Base-by-base conservation (phyloP, 495 filamentous ascomycete species). In the Penicillium flavigenum region DNA sequence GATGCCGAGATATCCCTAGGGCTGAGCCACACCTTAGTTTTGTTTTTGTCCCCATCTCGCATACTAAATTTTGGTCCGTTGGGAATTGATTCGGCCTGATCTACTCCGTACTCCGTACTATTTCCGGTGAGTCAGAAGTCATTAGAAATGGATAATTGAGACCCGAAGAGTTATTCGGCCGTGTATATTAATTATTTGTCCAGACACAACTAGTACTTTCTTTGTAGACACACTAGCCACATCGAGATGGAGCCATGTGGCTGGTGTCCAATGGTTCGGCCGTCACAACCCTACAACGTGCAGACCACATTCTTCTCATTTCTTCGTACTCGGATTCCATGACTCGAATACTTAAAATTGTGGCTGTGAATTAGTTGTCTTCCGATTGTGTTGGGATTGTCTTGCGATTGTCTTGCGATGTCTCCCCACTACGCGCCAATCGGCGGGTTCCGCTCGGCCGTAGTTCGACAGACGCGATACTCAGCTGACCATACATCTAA, bases 21-120 rank as follows among this genome's bases (percentile, higher is more conserved):
- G 63, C 63, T 66, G 63, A 63, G 63, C 63, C 63, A 66, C 63
- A 66, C 63, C 57, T 61, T 54, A 49, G 41, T 41, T 48, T 48
- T 39, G 43, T 24, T 47, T 41, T 47, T 29, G 54, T 36, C 31
- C 39, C 45, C 29, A 46, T 36, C 22, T 44, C 16, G 24, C n/a
- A 22, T 29, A 26, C n/a, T 46, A 22, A 47, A 8, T 46, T n/a
- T n/a, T 32, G 46, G 26, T 44, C 42, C 11, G 19, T 48, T 32
- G 46, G 29, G 46, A 47, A 32, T 19, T 38, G 14, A 10, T 52
- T 42, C 22, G 32, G 53, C 53, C 53, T 24, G 10, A 53, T 50
- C 20, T 31, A n/a, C 27, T 29, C 27, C 27, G 7, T 29, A 29
- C 27, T 29, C 27, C 7, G 27, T 29, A 29, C 26, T 43, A 43